These are phyloP conservation scores for Thoreauomyces humboldtii DNA, from an alignment of 192 early-diverging fungal genomes.

Conservation along the genomic window DNA sequence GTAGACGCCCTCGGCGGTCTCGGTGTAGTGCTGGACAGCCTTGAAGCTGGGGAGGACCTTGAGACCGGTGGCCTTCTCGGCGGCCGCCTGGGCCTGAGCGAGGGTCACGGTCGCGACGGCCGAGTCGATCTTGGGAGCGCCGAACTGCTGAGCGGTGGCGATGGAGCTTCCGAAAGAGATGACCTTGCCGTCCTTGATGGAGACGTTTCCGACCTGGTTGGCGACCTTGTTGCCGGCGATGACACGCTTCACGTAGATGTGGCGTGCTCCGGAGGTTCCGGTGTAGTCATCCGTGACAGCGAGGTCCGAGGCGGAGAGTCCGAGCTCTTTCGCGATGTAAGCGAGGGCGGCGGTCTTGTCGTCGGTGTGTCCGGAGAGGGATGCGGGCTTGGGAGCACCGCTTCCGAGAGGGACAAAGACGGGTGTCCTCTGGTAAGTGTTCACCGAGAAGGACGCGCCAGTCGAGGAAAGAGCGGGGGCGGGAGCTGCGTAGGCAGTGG, in stretches of 20 bases:
- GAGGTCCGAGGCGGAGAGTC: constrained; percentile 2
- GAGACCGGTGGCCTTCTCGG: constrained; percentile 15
- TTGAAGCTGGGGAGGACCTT: neutral
- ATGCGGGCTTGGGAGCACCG: neutral
- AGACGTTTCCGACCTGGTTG: constrained; percentile 26
- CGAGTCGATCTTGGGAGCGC: neutral
- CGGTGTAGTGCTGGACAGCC: constrained; percentile 6
- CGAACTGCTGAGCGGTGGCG: neutral
- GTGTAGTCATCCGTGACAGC: constrained; percentile 7
- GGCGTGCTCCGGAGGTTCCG: neutral
- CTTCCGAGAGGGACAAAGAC: neutral
- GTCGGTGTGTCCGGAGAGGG: neutral
- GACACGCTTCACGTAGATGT: constrained; percentile 9
- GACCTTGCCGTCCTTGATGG: constrained; percentile 25
- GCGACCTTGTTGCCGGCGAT: neutral
- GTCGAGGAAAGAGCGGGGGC: neutral
- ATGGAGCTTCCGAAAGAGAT: constrained; percentile 15
- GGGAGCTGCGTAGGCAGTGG: neutral
- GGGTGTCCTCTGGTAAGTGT: neutral
- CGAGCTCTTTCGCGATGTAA: constrained; percentile 1
- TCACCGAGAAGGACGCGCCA: neutral
- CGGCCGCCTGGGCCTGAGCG: constrained; percentile 2
- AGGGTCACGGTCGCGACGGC: neutral
- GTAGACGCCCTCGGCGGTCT: constrained; percentile 12
- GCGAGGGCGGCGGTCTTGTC: constrained; percentile 3